These are phyloP conservation scores for Fusarium sp. DNA, from an alignment of 2,329 filamentous ascomycete species.

Conservation along the genomic window DNA sequence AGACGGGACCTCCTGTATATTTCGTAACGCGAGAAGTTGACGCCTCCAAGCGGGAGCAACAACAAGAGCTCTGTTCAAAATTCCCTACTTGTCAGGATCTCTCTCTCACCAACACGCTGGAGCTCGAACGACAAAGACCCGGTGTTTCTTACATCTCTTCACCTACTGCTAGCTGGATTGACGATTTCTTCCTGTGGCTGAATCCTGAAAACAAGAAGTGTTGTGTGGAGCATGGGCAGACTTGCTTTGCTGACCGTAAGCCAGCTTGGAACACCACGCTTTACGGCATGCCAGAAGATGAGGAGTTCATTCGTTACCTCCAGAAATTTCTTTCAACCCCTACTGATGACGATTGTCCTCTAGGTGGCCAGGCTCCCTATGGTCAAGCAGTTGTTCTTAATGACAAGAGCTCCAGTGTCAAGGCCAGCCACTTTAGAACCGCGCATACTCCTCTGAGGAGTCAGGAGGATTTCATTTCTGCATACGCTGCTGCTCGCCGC, in stretches of 20 bases:
- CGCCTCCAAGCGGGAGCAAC: conserved; percentile 75
- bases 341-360: conserved; percentile 83
- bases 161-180: conserved; percentile 92
- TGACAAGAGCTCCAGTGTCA: conserved; percentile 69
- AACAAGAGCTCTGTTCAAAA: conserved; percentile 87
- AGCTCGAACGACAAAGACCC: conserved; percentile 91
- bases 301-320: conserved; percentile 90
- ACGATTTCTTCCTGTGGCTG: conserved; percentile 97
- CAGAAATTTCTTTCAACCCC: conserved; percentile 83
- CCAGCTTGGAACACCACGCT: conserved; percentile 92
- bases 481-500: conserved; percentile 87
- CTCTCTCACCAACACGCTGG: conserved; percentile 88
- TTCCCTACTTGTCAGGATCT: conserved; percentile 88
- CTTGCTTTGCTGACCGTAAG: conserved; percentile 81
- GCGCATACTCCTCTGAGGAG: conserved; percentile 86
- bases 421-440: conserved; percentile 90
- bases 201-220: conserved; percentile 79
- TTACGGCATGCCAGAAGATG: conserved; percentile 87
- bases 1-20: conserved; percentile 91
- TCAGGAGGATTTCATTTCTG: conserved; percentile 91
- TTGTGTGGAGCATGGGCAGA: conserved; percentile 74
- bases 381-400: conserved; percentile 85
- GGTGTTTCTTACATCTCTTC: conserved; percentile 88
- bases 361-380: conserved; percentile 90
- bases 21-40: conserved; percentile 90